phyloP scores from a whole-genome alignment of 2,329 filamentous ascomycete genomes.

The Coniochaeta hoffmannii region DNA sequence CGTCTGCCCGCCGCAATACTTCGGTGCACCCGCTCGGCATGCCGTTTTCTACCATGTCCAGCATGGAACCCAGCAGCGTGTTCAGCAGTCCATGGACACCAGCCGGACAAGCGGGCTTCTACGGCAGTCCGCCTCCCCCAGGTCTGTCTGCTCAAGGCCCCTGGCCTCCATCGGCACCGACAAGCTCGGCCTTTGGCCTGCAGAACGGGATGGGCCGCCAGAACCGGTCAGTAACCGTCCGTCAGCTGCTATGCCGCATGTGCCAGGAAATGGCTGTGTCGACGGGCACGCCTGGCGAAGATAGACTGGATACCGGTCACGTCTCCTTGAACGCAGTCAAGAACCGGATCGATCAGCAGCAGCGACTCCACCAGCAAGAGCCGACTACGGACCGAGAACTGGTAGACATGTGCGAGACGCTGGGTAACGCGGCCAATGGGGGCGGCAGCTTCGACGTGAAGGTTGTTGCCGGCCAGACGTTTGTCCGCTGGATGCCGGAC shows the following conservation, averaged over 20 bases:
- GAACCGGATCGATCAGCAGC: slow-evolving; percentile 45
- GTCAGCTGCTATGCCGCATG: slow-evolving; percentile 68
- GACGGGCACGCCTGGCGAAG: slow-evolving; percentile 20
- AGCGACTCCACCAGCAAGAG: slow-evolving; percentile 40
- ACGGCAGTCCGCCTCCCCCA: slow-evolving; percentile 34
- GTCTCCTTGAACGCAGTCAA: slow-evolving; percentile 63
- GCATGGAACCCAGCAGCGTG: slow-evolving; percentile 14
- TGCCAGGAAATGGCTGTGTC: slow-evolving; percentile 53
- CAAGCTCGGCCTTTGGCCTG: slow-evolving; percentile 14
- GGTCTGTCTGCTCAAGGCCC: slow-evolving; percentile 25
- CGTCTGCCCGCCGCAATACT: slow-evolving; percentile 3
- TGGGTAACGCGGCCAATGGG: slow-evolving; percentile 78
- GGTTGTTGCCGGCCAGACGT: slow-evolving; percentile 33
- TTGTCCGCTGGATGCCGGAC: slow-evolving; percentile 48
- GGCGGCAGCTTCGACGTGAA: slow-evolving; percentile 77
- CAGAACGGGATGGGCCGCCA: slow-evolving; percentile 32
- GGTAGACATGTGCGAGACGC: slow-evolving; percentile 80
- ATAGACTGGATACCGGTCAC: slow-evolving; percentile 51
- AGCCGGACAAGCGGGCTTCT: slow-evolving; percentile 13
- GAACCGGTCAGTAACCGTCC: slow-evolving; percentile 58
- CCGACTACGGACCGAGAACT: slow-evolving; percentile 57
- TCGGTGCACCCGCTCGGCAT: slow-evolving; percentile 36
- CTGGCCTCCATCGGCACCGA: slow-evolving; percentile 12
- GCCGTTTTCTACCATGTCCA: slow-evolving; percentile 14
- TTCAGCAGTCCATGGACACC: slow-evolving; percentile 16